phyloP scores from a whole-genome alignment of 2,329 filamentous ascomycete genomes.

The Talaromyces pinophilus region DNA sequence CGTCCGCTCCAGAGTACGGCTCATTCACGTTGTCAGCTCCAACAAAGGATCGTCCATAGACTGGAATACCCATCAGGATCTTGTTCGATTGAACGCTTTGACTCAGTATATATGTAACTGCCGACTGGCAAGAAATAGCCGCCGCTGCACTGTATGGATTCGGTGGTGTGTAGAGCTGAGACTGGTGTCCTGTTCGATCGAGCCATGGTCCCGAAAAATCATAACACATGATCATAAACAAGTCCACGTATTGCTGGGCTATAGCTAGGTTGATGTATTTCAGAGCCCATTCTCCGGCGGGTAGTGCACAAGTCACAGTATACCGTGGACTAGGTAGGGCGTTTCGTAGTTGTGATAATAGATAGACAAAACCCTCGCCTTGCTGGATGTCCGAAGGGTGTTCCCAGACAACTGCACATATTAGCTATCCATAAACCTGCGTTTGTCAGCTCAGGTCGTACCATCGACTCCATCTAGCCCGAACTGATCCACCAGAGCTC shows the following conservation, averaged over 20 bases:
- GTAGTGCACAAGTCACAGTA: conserved; percentile 70
- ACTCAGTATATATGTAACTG: conserved; percentile 65
- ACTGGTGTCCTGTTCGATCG: conserved; percentile 68
- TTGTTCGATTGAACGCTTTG: conserved; percentile 69
- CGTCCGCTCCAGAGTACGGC: conserved; percentile 53
- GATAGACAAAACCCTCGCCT: conserved; percentile 68
- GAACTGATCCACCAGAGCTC: conserved; percentile 68
- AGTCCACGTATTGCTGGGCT: conserved; percentile 67
- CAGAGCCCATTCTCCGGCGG: conserved; percentile 66
- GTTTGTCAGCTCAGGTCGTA: conserved; percentile 39
- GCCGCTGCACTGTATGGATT: conserved; percentile 57
- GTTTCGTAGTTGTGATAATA: conserved; percentile 66
- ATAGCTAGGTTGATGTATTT: conserved; percentile 67
- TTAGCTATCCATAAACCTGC: conserved; percentile 1
- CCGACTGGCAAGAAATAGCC: conserved; percentile 63
- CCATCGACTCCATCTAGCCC: conserved; percentile 75
- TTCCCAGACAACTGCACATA: conserved; percentile 71
- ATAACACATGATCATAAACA: conserved; percentile 78
- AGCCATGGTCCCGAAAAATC: conserved; percentile 76
- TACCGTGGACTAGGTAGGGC: conserved; percentile 69
- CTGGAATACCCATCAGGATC: conserved; percentile 73
- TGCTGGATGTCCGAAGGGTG: conserved; percentile 68
- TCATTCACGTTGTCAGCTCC: conserved; percentile 66
- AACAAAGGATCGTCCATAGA: conserved; percentile 74
- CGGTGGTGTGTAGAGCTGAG: conserved; percentile 67